Conservation (phyloP, 1,284 basidiomycete genomes). For the Kwoniella shivajii region DNA sequence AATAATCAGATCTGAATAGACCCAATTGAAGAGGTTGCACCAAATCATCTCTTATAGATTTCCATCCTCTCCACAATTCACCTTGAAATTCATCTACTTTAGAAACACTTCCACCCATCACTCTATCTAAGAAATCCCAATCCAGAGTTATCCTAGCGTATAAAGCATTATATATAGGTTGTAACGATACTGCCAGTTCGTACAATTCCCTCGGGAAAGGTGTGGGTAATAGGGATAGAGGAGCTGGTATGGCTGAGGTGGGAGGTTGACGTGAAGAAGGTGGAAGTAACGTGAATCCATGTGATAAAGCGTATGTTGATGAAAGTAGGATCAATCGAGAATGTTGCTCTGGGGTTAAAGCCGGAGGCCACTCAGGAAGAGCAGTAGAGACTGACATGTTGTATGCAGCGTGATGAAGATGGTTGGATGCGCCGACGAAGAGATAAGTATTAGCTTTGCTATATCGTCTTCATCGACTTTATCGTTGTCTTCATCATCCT, state of each 20-base stretch:
- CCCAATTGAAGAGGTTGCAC: conserved; percentile 79
- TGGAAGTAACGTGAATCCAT: conserved; percentile 82
- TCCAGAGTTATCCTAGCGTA: conserved; percentile 85
- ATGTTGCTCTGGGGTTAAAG: conserved; percentile 63
- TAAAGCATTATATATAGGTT: conserved; percentile 78
- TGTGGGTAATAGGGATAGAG: conserved; percentile 81
- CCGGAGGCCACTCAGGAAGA: conserved; percentile 71
- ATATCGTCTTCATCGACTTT: neutral
- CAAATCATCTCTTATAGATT: conserved; percentile 65
- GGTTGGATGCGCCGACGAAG: neutral
- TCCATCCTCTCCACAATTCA: conserved; percentile 84
- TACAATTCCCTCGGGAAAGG: conserved; percentile 81
- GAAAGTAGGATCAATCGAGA: conserved; percentile 66
- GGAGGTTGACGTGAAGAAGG: conserved; percentile 65
- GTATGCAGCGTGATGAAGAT: neutral
- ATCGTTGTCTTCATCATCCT: too few relatives aligned
- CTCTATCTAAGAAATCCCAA: conserved; percentile 72
- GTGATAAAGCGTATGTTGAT: conserved; percentile 79
- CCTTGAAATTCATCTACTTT: conserved; percentile 86
- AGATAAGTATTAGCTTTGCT: neutral
- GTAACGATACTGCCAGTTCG: conserved; percentile 66
- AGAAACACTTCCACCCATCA: conserved; percentile 82
- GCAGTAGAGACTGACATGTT: conserved; percentile 20
- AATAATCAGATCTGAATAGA: conserved; percentile 94
- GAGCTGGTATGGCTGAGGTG: conserved; percentile 80